Base-by-base conservation (phyloP, 768 basidiomycete genomes). In the Leccinum subtestaceum region DNA sequence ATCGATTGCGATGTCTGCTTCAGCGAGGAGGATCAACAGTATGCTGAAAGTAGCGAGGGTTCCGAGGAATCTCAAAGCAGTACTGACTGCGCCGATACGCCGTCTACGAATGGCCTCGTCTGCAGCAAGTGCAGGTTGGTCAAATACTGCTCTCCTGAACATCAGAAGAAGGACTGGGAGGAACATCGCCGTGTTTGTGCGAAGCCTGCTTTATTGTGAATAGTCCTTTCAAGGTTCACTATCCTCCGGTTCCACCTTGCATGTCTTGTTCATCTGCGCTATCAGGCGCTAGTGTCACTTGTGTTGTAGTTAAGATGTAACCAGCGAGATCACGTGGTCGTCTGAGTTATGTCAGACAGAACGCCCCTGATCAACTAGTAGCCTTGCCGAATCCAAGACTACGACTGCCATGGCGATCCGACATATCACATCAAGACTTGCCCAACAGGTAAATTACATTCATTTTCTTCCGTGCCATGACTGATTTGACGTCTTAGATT, bases 41-140 rank as follows among this genome's bases (percentile, higher is more conserved):
- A 70, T 40, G 66, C 68, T 3, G 75, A 73, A 47, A 77, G 77
- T 60, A 77, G 71, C 47, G 79, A 79, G 60, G 76, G 77, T 45
- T 81, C 81, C 34, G 79, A 79, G 59, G 77, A 75, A 27, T 80
- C 79, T 38, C 78, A 79, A 55, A 76, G 75, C 56, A 78, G 77
- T 59, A 70, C 66, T 23, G 80, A 78, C 49, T 77, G 71, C 50
- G 50, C 65, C 40, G 65, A 71, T 17, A 45, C 58, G 32, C 57
- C 70, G 51, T 77, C 63, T 55, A 72, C 66, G 69, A 59, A 62
- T 65, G 87, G 87, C 29, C 84, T 86, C 67, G 77, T 84, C 29
- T 91, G 89, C 71, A 88, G 89, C 74, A 87, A 87, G 70, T 91
- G 89, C 75, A 85, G 83, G 70, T 77, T 91, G 54, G 88, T 91